These are phyloP conservation scores for Colletotrichum brevisporum DNA, from an alignment of 2,329 filamentous ascomycete species.

Conservation along the genomic window DNA sequence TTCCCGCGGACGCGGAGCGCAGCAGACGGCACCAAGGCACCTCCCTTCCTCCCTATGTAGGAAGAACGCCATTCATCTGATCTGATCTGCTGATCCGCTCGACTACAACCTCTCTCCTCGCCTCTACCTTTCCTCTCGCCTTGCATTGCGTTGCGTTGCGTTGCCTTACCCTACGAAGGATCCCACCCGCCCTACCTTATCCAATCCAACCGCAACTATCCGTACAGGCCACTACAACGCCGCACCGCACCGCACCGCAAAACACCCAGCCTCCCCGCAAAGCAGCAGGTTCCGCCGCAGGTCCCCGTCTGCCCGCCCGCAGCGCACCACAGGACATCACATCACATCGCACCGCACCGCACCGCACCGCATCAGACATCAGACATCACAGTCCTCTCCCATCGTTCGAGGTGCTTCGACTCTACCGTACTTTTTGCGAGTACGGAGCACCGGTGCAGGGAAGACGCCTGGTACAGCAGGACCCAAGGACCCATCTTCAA, in stretches of 20 bases:
- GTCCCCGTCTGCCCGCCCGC: not conserved
- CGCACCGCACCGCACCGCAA: no score
- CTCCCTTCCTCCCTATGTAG: slow-evolving; percentile 30
- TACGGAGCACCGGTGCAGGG: slow-evolving; percentile 20
- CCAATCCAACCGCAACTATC: slow-evolving; percentile 12
- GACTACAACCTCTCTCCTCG: slow-evolving; percentile 17
- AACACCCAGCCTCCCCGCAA: not conserved
- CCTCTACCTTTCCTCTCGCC: slow-evolving; percentile 12
- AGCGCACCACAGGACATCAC: not conserved
- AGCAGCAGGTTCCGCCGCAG: not conserved
- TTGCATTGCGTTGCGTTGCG: not conserved
- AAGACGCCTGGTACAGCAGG: slow-evolving; percentile 8
- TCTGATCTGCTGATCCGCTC: slow-evolving; percentile 27
- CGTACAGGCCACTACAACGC: slow-evolving; percentile 17
- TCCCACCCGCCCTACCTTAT: not conserved
- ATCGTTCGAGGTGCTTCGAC: no score
- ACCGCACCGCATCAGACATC: not conserved
- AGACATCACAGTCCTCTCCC: no score
- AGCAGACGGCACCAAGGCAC: slow-evolving; percentile 11
- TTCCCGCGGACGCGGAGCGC: slow-evolving; percentile 14
- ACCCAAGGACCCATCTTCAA: slow-evolving; percentile 10
- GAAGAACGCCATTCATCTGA: slow-evolving; percentile 37
- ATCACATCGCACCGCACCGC: not conserved
- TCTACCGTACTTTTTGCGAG: not conserved
- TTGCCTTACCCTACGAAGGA: slow-evolving; percentile 2